A percentile compares a stretch with the other conserved stretches of the same genome.
phyloP scores from a whole-genome alignment of 805 yeast species.

The Candida loeiensis region DNA sequence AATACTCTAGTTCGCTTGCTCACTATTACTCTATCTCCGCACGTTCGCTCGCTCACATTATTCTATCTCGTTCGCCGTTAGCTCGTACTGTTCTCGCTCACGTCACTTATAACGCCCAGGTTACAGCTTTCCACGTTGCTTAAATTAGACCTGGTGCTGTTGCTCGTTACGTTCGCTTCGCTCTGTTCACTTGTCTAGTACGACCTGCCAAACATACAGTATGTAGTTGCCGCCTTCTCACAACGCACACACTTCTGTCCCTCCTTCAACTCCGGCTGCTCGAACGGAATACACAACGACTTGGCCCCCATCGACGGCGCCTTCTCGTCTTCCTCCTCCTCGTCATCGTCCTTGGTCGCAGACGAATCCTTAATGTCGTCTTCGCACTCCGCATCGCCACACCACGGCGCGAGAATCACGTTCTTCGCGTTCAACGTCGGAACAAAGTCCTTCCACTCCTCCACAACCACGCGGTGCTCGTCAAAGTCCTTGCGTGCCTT shows the following conservation, averaged over 20 bases:
- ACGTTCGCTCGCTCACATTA: no score
- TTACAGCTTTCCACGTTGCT: no score
- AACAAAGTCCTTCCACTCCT: constrained; percentile 88
- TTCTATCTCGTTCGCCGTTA: no score
- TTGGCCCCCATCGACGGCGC: constrained; percentile 99
- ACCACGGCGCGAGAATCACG: constrained; percentile 93
- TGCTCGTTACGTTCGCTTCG: no score
- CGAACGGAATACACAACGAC: constrained; percentile 92
- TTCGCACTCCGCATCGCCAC: constrained; percentile 92
- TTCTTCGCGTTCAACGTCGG: constrained; percentile 89
- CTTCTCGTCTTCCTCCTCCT: constrained; percentile 85
- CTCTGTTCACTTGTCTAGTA: no score
- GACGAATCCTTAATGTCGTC: constrained; percentile 92
- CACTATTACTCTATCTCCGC: no score
- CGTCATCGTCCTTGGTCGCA: constrained; percentile 78
- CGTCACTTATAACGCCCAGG: no score
- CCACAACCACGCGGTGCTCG: constrained; percentile 74
- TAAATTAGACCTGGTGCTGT: no score
- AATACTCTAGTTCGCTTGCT: no score
- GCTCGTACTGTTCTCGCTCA: no score
- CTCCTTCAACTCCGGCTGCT: constrained; percentile 76
- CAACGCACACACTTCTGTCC: constrained; percentile 89
- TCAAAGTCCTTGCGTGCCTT: constrained; percentile 84
- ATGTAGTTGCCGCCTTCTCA: constrained; percentile 68
- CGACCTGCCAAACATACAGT: constrained; percentile 96